Conservation (phyloP, 129 eudicot genomes). For the Ambrosia trifida region DNA sequence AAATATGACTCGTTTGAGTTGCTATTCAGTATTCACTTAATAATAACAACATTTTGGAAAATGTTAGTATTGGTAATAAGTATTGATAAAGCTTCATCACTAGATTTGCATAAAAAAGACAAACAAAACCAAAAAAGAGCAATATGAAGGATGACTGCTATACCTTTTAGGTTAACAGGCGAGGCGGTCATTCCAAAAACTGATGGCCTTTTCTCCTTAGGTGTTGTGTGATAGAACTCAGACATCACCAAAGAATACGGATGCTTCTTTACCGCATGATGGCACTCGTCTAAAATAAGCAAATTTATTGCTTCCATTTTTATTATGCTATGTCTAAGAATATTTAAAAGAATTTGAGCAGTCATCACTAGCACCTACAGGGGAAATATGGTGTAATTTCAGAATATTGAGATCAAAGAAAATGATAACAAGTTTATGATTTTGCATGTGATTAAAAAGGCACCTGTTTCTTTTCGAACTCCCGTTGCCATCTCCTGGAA, state of each 20-base stretch:
- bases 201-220: conserved; percentile 88
- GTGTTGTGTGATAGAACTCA: conserved; percentile 98
- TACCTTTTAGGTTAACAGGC: conserved; percentile 96
- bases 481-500: conserved; percentile 96
- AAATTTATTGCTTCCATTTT: conserved; percentile 89
- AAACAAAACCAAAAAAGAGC: neutral
- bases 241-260: conserved; percentile 99
- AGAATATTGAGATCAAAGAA: neutral
- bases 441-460: conserved; percentile 1
- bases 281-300: conserved; percentile 94
- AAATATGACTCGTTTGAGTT: neutral
- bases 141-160: conserved; percentile 20
- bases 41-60: neutral
- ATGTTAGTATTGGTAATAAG: neutral
- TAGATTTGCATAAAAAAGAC: conserved; percentile 3
- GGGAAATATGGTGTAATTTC: conserved; percentile 15
- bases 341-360: conserved; percentile 94
- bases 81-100: neutral
- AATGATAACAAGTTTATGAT: conserved; percentile 2
- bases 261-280: conserved; percentile 99
- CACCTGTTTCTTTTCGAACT: conserved; percentile 96
- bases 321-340: conserved; percentile 91
- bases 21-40: neutral
- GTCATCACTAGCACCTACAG: conserved; percentile 97
- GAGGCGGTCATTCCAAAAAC: conserved; percentile 99